A percentile compares a stretch with the other conserved stretches of the same genome.
Conservation (phyloP, 2,329 filamentous ascomycete genomes). For the Aschersonia sp. region DNA sequence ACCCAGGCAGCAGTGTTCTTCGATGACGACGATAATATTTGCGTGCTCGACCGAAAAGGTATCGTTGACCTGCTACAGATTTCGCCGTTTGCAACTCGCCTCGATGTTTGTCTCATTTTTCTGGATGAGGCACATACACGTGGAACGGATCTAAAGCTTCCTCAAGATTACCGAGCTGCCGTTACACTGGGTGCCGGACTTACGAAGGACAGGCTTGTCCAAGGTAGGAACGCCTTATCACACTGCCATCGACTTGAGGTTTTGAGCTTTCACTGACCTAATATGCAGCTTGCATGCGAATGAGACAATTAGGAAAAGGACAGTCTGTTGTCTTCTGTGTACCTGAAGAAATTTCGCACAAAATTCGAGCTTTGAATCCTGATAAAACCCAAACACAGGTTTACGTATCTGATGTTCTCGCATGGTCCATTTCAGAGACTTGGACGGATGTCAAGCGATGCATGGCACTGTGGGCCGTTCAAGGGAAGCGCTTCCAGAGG, state of each 20-base stretch:
- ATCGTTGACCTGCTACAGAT: slow-evolving; percentile 32
- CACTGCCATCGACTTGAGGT: not conserved
- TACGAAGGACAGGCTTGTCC: slow-evolving; percentile 54
- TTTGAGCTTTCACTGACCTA: not conserved
- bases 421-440: slow-evolving; percentile 46
- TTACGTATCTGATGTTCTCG: slow-evolving; percentile 37
- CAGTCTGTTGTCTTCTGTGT: slow-evolving; percentile 51
- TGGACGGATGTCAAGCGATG: slow-evolving; percentile 28
- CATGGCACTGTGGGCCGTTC: not conserved
- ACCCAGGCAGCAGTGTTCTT: slow-evolving; percentile 38
- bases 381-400: slow-evolving; percentile 13
- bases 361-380: slow-evolving; percentile 22
- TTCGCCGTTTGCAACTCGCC: slow-evolving; percentile 41
- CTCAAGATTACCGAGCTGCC: slow-evolving; percentile 41
- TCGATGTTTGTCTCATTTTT: slow-evolving; percentile 49
- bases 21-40: slow-evolving; percentile 36
- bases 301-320: slow-evolving; percentile 52
- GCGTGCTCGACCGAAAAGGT: slow-evolving; percentile 34
- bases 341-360: slow-evolving; percentile 40
- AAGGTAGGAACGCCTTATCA: slow-evolving; percentile 32
- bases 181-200: slow-evolving; percentile 52
- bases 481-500: not conserved
- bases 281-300: slow-evolving; percentile 49
- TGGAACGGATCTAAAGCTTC: slow-evolving; percentile 54
- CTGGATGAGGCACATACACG: slow-evolving; percentile 58